phyloP scores from a whole-genome alignment of 495 filamentous ascomycete genomes.

The Chaetomium cochliodes region DNA sequence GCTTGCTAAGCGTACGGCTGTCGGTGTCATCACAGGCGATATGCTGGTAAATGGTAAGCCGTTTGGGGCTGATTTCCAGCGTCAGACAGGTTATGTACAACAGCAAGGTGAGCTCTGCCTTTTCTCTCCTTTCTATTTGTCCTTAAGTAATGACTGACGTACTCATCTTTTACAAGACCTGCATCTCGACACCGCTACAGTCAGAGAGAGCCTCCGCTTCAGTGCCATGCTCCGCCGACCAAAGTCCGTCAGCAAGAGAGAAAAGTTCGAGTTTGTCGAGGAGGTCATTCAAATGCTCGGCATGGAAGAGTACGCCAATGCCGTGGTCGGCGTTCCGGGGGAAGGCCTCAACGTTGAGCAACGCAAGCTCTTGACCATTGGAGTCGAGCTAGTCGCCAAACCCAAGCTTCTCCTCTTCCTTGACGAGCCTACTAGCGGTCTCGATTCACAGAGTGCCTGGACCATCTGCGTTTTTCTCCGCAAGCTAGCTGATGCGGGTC shows the following conservation, averaged over 20 bases:
- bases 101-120: constrained; percentile 65
- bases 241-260: constrained; percentile 55
- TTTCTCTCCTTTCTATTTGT: neutral
- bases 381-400: constrained; percentile 86
- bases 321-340: constrained; percentile 78
- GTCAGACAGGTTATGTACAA: constrained; percentile 85
- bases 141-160: too few species aligned
- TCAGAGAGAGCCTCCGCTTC: constrained; percentile 76
- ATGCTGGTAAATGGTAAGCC: constrained; percentile 70
- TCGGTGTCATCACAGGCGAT: constrained; percentile 69
- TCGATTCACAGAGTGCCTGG: constrained; percentile 81
- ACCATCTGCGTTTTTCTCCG: constrained; percentile 78
- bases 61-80: constrained; percentile 70
- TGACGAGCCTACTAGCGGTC: constrained; percentile 76
- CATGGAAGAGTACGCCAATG: constrained; percentile 78
- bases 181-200: constrained; percentile 74
- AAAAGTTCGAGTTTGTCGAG: constrained; percentile 81
- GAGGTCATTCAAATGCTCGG: constrained; percentile 84
- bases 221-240: constrained; percentile 79
- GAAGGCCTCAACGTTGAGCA: constrained; percentile 55
- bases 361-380: constrained; percentile 73
- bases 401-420: constrained; percentile 73
- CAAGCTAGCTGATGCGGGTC: constrained; percentile 74
- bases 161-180: constrained; percentile 52
- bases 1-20: constrained; percentile 69